Evolutionary conservation across 2,329 filamentous ascomycete genomes (phyloP).

Genomic region (Trichoderma sp.): DNA sequence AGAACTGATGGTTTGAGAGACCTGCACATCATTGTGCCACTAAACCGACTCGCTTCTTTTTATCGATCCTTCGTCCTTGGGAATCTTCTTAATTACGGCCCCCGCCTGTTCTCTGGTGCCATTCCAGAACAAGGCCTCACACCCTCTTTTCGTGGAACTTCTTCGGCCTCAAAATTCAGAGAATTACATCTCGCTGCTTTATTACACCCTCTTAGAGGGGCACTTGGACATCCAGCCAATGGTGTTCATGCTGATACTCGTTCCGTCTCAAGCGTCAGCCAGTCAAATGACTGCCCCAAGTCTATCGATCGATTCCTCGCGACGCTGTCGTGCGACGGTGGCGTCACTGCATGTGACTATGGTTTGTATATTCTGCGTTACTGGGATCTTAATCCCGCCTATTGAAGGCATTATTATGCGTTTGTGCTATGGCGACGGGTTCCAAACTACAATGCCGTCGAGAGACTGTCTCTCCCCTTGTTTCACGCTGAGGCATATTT

Average conservation of each 20-base stretch:
- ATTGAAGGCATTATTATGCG: not conserved
- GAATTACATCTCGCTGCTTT: not conserved
- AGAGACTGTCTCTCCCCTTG: conserved; percentile 3
- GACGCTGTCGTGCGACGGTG: not conserved
- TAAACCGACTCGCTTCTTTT: conserved; percentile 11
- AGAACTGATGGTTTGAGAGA: not conserved
- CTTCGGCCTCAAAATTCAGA: conserved; percentile 4
- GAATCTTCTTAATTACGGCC: not conserved
- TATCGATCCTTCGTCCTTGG: not conserved
- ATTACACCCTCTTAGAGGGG: not conserved
- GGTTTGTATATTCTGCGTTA: not conserved
- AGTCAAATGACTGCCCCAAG: conserved; percentile 9
- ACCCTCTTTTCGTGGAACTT: conserved; percentile 10
- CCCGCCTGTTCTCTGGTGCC: not conserved
- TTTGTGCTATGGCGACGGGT: not conserved
- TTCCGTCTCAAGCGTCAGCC: not conserved
- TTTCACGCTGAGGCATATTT: not conserved
- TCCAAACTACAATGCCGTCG: not conserved
- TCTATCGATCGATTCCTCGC: not conserved
- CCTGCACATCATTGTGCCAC: not conserved
- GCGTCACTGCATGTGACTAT: conserved; percentile 9
- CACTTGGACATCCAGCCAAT: not conserved
- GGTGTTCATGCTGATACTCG: not conserved
- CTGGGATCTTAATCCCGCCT: not conserved
- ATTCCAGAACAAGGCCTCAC: conserved; percentile 12